Conservation (phyloP, 108 stramenopile genomes). For the Fistulifera pelliculosa region DNA sequence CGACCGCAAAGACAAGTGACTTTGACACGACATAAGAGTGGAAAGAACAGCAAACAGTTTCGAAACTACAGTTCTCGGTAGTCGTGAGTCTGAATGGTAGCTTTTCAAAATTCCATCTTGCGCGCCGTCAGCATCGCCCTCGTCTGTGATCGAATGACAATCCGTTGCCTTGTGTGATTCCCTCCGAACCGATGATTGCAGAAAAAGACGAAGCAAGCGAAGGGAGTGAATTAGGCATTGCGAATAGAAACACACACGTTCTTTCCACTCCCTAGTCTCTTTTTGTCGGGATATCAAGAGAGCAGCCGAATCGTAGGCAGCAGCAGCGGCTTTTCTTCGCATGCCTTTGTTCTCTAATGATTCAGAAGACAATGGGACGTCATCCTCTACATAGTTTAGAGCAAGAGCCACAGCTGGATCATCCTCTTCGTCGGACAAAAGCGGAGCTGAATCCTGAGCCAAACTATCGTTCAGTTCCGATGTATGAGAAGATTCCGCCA, state of each 20-base stretch:
- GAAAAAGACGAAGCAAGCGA: constrained; percentile 25
- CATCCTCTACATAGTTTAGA: constrained; percentile 38
- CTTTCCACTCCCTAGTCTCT: constrained; percentile 42
- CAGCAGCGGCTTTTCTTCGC: constrained; percentile 76
- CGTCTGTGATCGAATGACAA: too few relatives aligned
- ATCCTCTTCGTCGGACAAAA: constrained; percentile 37
- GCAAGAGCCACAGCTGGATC: constrained; percentile 50
- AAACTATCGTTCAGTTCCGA: constrained; percentile 7
- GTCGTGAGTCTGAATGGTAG: background rate
- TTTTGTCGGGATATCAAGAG: constrained; percentile 37
- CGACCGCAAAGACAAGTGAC: constrained; percentile 4
- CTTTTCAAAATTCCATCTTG: too few relatives aligned
- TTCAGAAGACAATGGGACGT: constrained; percentile 28
- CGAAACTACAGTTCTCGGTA: constrained; percentile 18
- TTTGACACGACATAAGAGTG: constrained; percentile 12
- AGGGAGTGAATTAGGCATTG: constrained; percentile 25
- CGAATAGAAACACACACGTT: constrained; percentile 50
- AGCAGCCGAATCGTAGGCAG: constrained; percentile 59
- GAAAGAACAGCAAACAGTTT: constrained; percentile 22
- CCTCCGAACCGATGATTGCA: constrained; percentile 25
- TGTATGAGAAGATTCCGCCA: too few relatives aligned
- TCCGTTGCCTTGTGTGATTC: constrained; percentile 15
- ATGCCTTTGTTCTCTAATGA: constrained; percentile 70
- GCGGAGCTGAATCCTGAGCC: constrained; percentile 17
- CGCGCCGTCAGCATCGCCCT: too few relatives aligned